phyloP scores from a whole-genome alignment of 1,284 basidiomycete genomes.

The Cryptococcus amylolentus region DNA sequence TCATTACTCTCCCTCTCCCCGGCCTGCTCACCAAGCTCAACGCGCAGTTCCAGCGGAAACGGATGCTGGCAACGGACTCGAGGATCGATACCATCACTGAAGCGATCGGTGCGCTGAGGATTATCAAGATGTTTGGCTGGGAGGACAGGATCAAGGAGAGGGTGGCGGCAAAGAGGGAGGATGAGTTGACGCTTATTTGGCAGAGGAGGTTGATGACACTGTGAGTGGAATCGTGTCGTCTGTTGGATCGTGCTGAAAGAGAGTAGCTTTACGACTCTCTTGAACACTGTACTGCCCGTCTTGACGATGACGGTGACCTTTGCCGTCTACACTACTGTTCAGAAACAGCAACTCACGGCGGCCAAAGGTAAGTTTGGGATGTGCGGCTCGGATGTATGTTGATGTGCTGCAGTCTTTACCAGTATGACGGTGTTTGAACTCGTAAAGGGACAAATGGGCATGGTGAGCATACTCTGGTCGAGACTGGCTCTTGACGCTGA shows the following conservation, averaged over 20 bases:
- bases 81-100: conserved; percentile 57
- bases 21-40: conserved; percentile 44
- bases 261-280: conserved; percentile 13
- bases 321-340: conserved; percentile 57
- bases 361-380: conserved; percentile 28
- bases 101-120: conserved; percentile 46
- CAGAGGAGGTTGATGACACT: conserved; percentile 37
- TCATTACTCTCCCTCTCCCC: conserved; percentile 56
- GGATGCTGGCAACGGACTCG: conserved; percentile 53
- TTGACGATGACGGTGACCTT: conserved; percentile 66
- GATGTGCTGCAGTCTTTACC: conserved; percentile 36
- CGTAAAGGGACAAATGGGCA: conserved; percentile 39
- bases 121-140: conserved; percentile 70
- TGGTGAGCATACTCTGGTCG: conserved; percentile 15
- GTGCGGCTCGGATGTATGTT: neutral
- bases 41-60: conserved; percentile 34
- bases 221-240: conserved; percentile 15
- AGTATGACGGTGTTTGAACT: conserved; percentile 48
- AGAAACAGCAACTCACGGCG: conserved; percentile 52
- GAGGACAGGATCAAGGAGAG: conserved; percentile 57
- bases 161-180: conserved; percentile 56
- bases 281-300: conserved; percentile 61
- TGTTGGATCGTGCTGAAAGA: neutral
- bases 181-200: conserved; percentile 55
- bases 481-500: neutral